A percentile compares a stretch with the other conserved stretches of the same genome.
Evolutionary conservation across 148 eudicot genomes (phyloP).

Genomic region (Cornus suecica): DNA sequence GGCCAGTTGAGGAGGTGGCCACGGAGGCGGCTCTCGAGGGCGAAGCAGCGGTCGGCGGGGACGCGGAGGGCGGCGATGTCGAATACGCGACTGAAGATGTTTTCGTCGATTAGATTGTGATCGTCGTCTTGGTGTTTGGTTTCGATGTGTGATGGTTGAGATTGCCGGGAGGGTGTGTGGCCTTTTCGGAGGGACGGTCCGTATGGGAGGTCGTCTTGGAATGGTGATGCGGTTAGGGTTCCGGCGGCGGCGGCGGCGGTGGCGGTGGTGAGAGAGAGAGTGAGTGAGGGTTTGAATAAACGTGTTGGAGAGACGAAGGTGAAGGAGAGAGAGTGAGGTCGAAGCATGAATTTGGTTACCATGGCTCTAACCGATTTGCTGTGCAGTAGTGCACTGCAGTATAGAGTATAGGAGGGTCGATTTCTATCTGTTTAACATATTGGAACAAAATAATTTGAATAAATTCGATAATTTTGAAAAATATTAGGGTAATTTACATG

Average conservation of each 20-base stretch:
- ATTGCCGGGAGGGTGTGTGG: conserved; percentile 16
- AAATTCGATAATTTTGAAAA: too few relatives aligned
- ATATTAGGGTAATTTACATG: too few relatives aligned
- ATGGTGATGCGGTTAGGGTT: conserved; percentile 9
- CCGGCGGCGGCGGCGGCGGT: conserved; percentile 12
- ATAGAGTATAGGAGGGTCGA: too few relatives aligned
- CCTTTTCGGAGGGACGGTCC: conserved; percentile 89
- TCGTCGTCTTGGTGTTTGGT: conserved; percentile 2
- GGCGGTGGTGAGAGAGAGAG: conserved; percentile 21
- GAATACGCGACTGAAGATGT: conserved; percentile 54
- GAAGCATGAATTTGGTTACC: conserved; percentile 28
- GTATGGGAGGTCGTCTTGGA: conserved; percentile 29
- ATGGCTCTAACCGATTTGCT: background rate
- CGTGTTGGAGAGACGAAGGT: conserved; percentile 18
- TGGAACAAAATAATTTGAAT: too few relatives aligned
- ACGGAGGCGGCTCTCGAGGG: conserved; percentile 66
- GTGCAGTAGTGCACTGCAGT: too few relatives aligned
- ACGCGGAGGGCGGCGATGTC: conserved; percentile 73
- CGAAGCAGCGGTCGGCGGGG: conserved; percentile 58
- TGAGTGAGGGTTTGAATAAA: conserved; percentile 16
- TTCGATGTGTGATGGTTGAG: background rate
- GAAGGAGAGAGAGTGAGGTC: conserved; percentile 25
- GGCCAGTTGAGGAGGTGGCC: conserved; percentile 98
- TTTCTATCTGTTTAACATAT: too few relatives aligned
- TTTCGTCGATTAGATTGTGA: conserved; percentile 37